Evolutionary conservation across 23 red algal genomes (phyloP).

Genomic region (Gracilaria domingensis): DNA sequence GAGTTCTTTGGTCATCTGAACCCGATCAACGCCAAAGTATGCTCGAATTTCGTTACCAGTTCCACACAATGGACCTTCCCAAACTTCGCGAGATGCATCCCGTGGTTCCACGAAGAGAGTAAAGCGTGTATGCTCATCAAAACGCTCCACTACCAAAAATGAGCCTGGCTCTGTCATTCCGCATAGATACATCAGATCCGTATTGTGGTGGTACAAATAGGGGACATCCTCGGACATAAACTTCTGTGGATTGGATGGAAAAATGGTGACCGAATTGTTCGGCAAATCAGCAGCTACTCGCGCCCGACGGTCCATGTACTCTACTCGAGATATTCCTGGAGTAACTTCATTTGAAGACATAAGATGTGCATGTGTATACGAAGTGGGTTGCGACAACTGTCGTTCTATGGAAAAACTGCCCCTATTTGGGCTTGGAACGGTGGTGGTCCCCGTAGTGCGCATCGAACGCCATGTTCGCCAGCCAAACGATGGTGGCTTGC

Average conservation of each 20-base stretch:
- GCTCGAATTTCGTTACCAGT: slow-evolving; percentile 52
- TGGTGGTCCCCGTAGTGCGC: slow-evolving; percentile 7
- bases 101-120: slow-evolving; percentile 69
- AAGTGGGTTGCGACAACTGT: slow-evolving; percentile 72
- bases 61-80: slow-evolving; percentile 87
- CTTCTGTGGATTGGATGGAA: slow-evolving; percentile 72
- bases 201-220: slow-evolving; percentile 82
- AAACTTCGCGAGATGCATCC: slow-evolving; percentile 77
- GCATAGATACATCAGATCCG: slow-evolving; percentile 79
- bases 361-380: slow-evolving; percentile 78
- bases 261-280: slow-evolving; percentile 65
- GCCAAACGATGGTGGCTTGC: not conserved
- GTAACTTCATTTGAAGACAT: slow-evolving; percentile 66
- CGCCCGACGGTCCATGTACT: slow-evolving; percentile 69
- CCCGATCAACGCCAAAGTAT: slow-evolving; percentile 58
- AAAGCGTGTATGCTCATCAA: not conserved
- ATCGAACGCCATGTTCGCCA: not conserved
- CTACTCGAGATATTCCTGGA: slow-evolving; percentile 79
- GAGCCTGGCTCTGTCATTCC: slow-evolving; percentile 76
- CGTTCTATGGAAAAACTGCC: slow-evolving; percentile 38
- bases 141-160: slow-evolving; percentile 59
- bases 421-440: not conserved
- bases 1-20: slow-evolving; percentile 13
- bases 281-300: slow-evolving; percentile 61
- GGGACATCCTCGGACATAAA: slow-evolving; percentile 88